These are phyloP conservation scores for sorghum (Sorghum bicolor) DNA, from an alignment of 176 grass and related monocot species.

Conservation along the genomic window Sorghum_bicolor_NCBIv3 NC_012874.2:62970001-62970500, in stretches of 20 bases:
- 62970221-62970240: conserved; percentile 26
- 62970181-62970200: conserved; percentile 26
- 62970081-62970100: not conserved
- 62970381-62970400: not conserved
- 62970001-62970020: conserved; percentile 41
- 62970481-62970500: too few species aligned
- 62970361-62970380: not conserved
- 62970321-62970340: not conserved
- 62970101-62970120: conserved; percentile 21
- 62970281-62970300: conserved; percentile 10
- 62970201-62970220: conserved; percentile 38
- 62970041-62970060: not conserved
- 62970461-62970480: too few species aligned
- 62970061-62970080: not conserved
- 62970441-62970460: not conserved
- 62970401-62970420: not conserved
- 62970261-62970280: conserved; percentile 15
- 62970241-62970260: conserved; percentile 24
- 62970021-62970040: not conserved
- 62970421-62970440: not conserved
- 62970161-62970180: conserved; percentile 34
- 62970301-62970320: not conserved
- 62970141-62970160: conserved; percentile 9
- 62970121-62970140: conserved; percentile 42
- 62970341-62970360: not conserved